These are phyloP conservation scores for Ophiostoma triangulosporum DNA, from an alignment of 2,329 filamentous ascomycete species.

Conservation along the genomic window DNA sequence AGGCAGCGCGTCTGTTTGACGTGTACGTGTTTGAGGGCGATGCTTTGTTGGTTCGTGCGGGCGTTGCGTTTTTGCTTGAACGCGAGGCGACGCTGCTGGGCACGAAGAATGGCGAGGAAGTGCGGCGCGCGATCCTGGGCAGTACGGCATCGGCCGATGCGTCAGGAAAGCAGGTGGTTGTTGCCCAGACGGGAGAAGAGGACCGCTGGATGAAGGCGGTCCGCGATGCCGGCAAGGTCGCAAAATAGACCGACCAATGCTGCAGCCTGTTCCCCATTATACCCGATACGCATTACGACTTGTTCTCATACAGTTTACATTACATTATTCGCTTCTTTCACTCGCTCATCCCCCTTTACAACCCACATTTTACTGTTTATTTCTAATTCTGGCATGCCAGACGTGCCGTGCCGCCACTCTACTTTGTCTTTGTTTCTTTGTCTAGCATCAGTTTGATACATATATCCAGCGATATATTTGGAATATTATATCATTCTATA, in stretches of 20 bases:
- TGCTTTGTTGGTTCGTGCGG: constrained; percentile 53
- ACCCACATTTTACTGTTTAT: background rate
- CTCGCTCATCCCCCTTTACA: background rate
- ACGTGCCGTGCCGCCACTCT: background rate
- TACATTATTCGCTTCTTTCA: background rate
- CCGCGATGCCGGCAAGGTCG: constrained; percentile 24
- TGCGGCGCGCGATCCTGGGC: constrained; percentile 26
- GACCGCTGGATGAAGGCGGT: constrained; percentile 32
- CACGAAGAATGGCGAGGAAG: constrained; percentile 30
- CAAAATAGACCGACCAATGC: background rate
- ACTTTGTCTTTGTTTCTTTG: background rate
- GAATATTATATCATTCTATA: background rate
- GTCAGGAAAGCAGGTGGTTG: constrained; percentile 20
- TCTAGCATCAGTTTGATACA: background rate
- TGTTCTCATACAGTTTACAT: too few species aligned
- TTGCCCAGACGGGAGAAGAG: constrained; percentile 33
- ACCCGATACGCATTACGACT: constrained; percentile 1
- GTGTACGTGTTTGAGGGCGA: constrained; percentile 76
- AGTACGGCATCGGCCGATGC: constrained; percentile 4
- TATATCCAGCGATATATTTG: background rate
- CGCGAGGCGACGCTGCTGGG: constrained; percentile 39
- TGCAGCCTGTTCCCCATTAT: too few species aligned
- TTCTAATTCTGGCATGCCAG: background rate
- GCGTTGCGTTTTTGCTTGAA: constrained; percentile 49
- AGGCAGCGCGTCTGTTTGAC: constrained; percentile 64